A percentile compares a stretch with the other conserved stretches of the same genome.
Conservation (phyloP, 129 eudicot species). For the Pseudognaphalium luteoalbum region DNA sequence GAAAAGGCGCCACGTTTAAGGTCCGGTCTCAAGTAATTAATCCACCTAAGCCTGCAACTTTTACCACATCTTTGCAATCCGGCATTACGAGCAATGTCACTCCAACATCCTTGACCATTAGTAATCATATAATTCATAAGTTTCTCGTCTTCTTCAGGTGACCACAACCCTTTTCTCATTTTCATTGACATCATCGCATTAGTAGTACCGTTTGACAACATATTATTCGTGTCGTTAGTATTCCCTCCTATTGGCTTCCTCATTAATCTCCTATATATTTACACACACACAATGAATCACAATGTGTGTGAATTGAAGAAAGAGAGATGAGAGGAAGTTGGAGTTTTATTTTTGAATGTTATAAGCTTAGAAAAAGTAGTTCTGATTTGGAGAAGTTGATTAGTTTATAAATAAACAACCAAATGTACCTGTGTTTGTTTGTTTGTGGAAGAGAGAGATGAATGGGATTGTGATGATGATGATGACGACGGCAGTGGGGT, state of each 20-base stretch:
- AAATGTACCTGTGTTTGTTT: conserved; percentile 35
- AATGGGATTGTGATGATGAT: conserved; percentile 53
- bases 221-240: conserved; percentile 14
- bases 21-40: conserved; percentile 84
- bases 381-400: conserved; percentile 43
- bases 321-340: conserved; percentile 17
- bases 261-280: conserved; percentile 34
- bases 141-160: conserved; percentile 87
- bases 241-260: conserved; percentile 60
- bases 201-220: conserved; percentile 15
- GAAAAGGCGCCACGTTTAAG: conserved; percentile 93
- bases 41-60: conserved; percentile 88
- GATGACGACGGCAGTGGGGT: conserved; percentile 70
- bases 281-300: background rate
- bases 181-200: conserved; percentile 22
- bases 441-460: conserved; percentile 34
- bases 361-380: conserved; percentile 36
- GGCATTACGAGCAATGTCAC: conserved; percentile 84
- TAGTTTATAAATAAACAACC: conserved; percentile 42
- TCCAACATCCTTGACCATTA: conserved; percentile 91
- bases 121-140: conserved; percentile 70
- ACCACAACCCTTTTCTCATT: conserved; percentile 83
- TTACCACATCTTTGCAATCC: conserved; percentile 85
- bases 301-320: conserved; percentile 9
- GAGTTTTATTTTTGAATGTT: conserved; percentile 14